Evolutionary conservation across 1,284 basidiomycete genomes (phyloP).

Genomic region (Sanguinoderma infundibulare): DNA sequence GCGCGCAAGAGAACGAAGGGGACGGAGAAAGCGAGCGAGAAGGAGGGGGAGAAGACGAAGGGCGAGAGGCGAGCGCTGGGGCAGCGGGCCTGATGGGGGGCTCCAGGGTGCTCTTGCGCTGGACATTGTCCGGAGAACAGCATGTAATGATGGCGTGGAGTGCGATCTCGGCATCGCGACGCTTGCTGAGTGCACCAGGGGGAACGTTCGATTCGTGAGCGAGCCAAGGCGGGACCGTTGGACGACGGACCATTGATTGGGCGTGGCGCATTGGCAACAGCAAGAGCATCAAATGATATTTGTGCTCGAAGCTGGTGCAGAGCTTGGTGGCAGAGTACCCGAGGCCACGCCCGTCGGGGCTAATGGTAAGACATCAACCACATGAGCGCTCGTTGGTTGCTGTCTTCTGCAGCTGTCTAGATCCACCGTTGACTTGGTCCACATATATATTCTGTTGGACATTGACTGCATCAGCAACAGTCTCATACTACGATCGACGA

Average conservation of each 20-base stretch:
- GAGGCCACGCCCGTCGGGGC: no score
- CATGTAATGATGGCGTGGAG: slow-evolving; percentile 9
- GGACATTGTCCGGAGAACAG: no score
- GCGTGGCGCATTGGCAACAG: background rate
- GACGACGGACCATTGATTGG: background rate
- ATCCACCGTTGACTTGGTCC: no score
- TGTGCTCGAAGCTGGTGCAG: background rate
- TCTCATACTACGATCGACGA: no score
- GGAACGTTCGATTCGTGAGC: background rate
- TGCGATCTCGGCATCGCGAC: background rate
- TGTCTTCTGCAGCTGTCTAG: no score
- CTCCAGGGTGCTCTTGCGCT: background rate
- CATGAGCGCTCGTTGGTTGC: no score
- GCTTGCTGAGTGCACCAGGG: background rate
- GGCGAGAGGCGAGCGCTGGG: background rate
- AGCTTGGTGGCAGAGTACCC: background rate
- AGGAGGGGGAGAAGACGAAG: slow-evolving; percentile 9
- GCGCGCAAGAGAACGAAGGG: slow-evolving; percentile 11
- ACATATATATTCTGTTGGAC: no score
- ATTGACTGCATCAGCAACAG: no score
- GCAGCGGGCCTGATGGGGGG: background rate
- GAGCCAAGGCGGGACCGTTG: background rate
- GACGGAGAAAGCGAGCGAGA: slow-evolving; percentile 5
- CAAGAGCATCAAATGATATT: slow-evolving; percentile 3
- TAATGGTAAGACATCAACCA: no score